These are phyloP conservation scores for Fusarium sarcochroum DNA, from an alignment of 2,329 filamentous ascomycete genomes.

Conservation along the genomic window DNA sequence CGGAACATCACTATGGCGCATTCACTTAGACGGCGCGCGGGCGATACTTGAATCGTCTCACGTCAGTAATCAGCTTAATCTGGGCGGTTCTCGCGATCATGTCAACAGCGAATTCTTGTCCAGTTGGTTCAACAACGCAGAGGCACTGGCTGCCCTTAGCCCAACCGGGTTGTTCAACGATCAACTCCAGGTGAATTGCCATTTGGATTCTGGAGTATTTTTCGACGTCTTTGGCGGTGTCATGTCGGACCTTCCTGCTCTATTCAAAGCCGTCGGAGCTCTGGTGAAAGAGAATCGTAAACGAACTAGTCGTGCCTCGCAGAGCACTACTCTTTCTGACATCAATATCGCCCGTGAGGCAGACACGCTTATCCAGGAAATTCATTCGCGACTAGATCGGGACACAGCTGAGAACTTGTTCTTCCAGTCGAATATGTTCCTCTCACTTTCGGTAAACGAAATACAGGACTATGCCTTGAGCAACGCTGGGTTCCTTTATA, in stretches of 20 bases:
- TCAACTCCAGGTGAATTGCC: background rate
- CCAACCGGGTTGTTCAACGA: slow-evolving; percentile 6
- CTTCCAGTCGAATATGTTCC: background rate
- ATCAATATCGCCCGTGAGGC: slow-evolving; percentile 1
- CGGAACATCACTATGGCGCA: slow-evolving; percentile 25
- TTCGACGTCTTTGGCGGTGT: slow-evolving; percentile 34
- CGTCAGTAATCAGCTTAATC: accelerated
- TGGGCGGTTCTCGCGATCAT: background rate
- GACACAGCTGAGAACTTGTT: slow-evolving; percentile 16
- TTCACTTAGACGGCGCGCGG: slow-evolving; percentile 31
- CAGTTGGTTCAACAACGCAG: slow-evolving; percentile 39
- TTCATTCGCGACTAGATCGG: slow-evolving; percentile 1
- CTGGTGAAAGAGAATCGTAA: slow-evolving; percentile 7
- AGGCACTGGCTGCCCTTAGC: slow-evolving; percentile 31
- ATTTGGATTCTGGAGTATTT: background rate
- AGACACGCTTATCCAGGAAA: background rate
- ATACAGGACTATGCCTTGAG: slow-evolving; percentile 32
- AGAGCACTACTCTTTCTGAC: background rate
- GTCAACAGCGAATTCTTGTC: slow-evolving; percentile 10
- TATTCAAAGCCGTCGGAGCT: slow-evolving; percentile 26
- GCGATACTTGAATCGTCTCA: slow-evolving; percentile 17
- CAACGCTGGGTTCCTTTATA: slow-evolving; percentile 34
- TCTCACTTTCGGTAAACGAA: slow-evolving; percentile 13
- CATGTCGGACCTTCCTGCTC: slow-evolving; percentile 33
- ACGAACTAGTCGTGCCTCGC: background rate